A percentile compares a stretch with the other conserved stretches of the same genome.
phyloP scores from a whole-genome alignment of 2,329 filamentous ascomycete species.

The Teratosphaeria destructans region DNA sequence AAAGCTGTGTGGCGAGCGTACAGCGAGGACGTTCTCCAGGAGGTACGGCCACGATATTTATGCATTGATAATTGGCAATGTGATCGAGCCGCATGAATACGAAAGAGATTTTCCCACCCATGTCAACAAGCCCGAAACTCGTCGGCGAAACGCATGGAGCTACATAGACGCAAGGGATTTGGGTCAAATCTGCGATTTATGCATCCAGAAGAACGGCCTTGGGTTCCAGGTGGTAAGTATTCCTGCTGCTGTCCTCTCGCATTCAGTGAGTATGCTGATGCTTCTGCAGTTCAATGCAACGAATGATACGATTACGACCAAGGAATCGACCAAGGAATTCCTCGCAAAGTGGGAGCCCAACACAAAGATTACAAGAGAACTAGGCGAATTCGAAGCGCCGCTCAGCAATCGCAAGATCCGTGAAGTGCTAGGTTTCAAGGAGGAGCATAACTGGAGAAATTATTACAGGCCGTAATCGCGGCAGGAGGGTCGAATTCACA shows the following conservation, averaged over 20 bases:
- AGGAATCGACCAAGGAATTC: slow-evolving; percentile 42
- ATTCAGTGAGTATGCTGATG: background rate
- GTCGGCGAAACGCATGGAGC: slow-evolving; percentile 51
- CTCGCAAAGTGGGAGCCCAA: slow-evolving; percentile 40
- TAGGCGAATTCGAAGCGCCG: slow-evolving; percentile 50
- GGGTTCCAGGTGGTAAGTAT: slow-evolving; percentile 43
- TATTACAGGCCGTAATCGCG: slow-evolving; percentile 30
- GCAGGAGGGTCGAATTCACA: background rate
- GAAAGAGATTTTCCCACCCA: slow-evolving; percentile 42
- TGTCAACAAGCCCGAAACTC: slow-evolving; percentile 39
- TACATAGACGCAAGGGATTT: slow-evolving; percentile 54
- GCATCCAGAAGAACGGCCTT: slow-evolving; percentile 43
- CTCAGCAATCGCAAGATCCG: slow-evolving; percentile 51
- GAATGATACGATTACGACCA: slow-evolving; percentile 51
- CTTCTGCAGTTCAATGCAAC: slow-evolving; percentile 47
- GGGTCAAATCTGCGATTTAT: slow-evolving; percentile 50
- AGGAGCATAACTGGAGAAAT: slow-evolving; percentile 48
- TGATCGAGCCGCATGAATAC: slow-evolving; percentile 54
- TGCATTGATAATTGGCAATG: slow-evolving; percentile 49
- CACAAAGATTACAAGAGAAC: slow-evolving; percentile 43
- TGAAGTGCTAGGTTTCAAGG: slow-evolving; percentile 48
- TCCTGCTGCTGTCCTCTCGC: background rate
- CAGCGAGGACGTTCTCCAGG: slow-evolving; percentile 46
- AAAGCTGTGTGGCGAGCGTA: slow-evolving; percentile 49
- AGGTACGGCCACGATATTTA: slow-evolving; percentile 51